A percentile compares a stretch with the other conserved stretches of the same genome.
Conservation (phyloP, 495 filamentous ascomycete species). For the Stereocaulon alpinum region DNA sequence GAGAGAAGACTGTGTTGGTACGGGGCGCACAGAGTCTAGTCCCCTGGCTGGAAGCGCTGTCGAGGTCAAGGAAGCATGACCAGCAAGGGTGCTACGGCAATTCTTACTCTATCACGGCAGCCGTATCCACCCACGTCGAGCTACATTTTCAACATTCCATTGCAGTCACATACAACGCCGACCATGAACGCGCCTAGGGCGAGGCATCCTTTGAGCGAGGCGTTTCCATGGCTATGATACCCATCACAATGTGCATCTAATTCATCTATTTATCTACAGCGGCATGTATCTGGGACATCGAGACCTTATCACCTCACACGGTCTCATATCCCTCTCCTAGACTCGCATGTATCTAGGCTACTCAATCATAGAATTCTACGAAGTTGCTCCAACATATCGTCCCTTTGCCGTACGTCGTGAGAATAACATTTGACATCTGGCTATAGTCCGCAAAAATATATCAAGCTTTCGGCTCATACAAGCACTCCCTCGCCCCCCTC, state of each 20-base stretch:
- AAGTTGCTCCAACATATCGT: background rate
- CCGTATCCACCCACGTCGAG: too few relatives aligned
- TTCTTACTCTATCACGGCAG: too few relatives aligned
- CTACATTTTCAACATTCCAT: too few relatives aligned
- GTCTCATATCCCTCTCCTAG: too few relatives aligned
- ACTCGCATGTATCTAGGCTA: too few relatives aligned
- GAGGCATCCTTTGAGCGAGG: background rate
- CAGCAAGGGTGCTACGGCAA: too few relatives aligned
- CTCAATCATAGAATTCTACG: too few relatives aligned
- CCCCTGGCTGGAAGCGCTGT: background rate
- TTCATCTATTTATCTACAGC: too few relatives aligned
- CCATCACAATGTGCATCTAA: background rate
- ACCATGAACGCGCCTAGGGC: background rate
- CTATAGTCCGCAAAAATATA: too few relatives aligned
- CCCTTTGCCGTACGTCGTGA: background rate
- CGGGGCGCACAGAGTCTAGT: background rate
- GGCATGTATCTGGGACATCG: too few relatives aligned
- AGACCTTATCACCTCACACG: too few relatives aligned
- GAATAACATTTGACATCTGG: background rate
- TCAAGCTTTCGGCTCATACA: constrained; percentile 56
- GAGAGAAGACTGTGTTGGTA: constrained; percentile 4
- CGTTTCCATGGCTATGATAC: constrained; percentile 9
- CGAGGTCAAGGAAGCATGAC: background rate
- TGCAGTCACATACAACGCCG: background rate
- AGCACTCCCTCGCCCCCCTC: constrained; percentile 64